Conservation (phyloP, 2,329 filamentous ascomycete genomes). For the Diaporthe capsici region DNA sequence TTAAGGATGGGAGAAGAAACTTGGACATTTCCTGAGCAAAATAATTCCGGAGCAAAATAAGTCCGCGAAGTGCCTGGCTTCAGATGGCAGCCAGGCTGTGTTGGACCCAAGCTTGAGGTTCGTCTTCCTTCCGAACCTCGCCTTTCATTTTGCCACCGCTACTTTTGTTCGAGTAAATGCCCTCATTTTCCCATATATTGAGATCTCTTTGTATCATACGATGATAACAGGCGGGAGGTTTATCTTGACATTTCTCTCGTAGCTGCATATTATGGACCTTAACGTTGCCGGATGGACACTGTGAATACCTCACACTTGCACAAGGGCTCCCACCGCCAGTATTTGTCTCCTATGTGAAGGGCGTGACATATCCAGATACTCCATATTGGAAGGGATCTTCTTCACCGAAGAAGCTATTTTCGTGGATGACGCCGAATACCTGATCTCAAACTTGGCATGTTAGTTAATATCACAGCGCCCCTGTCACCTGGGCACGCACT, state of each 20-base stretch:
- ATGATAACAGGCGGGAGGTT: neutral
- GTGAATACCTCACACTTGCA: neutral
- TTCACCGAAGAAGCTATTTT: neutral
- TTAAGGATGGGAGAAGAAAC: neutral
- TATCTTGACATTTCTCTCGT: neutral
- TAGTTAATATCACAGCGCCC: neutral
- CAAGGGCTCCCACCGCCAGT: neutral
- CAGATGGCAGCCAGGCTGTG: neutral
- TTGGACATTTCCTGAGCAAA: neutral
- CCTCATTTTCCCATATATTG: neutral
- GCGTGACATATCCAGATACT: too few relatives aligned
- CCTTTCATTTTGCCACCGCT: neutral
- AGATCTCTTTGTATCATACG: neutral
- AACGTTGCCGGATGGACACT: neutral
- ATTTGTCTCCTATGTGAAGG: neutral
- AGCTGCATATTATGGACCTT: neutral
- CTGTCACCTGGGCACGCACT: too few relatives aligned
- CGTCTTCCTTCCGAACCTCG: neutral
- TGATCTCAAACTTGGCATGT: neutral
- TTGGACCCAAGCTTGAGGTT: neutral
- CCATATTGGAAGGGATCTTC: neutral
- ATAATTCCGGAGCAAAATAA: neutral
- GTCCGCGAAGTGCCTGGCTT: neutral
- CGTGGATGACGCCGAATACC: neutral
- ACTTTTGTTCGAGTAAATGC: neutral